Conservation (phyloP, 495 filamentous ascomycete genomes). For the Baudoinia panamericana region DNA sequence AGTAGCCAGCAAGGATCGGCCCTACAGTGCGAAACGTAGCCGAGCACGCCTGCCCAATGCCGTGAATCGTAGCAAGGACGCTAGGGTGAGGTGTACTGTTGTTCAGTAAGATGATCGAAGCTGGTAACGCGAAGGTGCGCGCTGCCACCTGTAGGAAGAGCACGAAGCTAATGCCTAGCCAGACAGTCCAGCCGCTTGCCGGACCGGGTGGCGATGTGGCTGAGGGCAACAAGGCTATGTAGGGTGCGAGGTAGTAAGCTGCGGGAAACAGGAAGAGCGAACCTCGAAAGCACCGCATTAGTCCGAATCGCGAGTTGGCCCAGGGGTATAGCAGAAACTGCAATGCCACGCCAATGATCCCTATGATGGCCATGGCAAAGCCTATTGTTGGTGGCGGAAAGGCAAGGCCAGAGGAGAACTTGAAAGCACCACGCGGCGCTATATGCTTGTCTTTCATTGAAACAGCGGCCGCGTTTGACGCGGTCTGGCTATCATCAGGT, state of each 20-base stretch:
- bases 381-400: slow-evolving; percentile 24
- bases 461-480: not conserved
- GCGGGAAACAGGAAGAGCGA: slow-evolving; percentile 25
- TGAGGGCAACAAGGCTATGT: slow-evolving; percentile 24
- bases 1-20: slow-evolving; percentile 23
- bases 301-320: slow-evolving; percentile 22
- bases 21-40: slow-evolving; percentile 24
- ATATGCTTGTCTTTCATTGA: slow-evolving; percentile 12
- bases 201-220: slow-evolving; percentile 16
- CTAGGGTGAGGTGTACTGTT: slow-evolving; percentile 25
- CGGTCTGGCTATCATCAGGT: slow-evolving; percentile 6
- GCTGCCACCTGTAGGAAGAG: slow-evolving; percentile 24
- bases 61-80: slow-evolving; percentile 26
- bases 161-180: slow-evolving; percentile 23
- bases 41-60: slow-evolving; percentile 22
- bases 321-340: slow-evolving; percentile 26
- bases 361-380: slow-evolving; percentile 26
- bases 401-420: slow-evolving; percentile 24
- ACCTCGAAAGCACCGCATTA: slow-evolving; percentile 25
- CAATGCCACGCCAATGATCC: slow-evolving; percentile 23
- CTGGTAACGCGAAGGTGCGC: slow-evolving; percentile 25
- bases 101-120: slow-evolving; percentile 25
- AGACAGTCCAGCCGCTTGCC: slow-evolving; percentile 20
- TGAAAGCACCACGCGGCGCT: slow-evolving; percentile 10
- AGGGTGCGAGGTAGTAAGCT: slow-evolving; percentile 26